Percentiles rank a stretch among this genome's conserved stretches.
These are phyloP conservation scores for Pichia sp. DNA, from an alignment of 1,139 yeast species.

Conservation along the genomic window DNA sequence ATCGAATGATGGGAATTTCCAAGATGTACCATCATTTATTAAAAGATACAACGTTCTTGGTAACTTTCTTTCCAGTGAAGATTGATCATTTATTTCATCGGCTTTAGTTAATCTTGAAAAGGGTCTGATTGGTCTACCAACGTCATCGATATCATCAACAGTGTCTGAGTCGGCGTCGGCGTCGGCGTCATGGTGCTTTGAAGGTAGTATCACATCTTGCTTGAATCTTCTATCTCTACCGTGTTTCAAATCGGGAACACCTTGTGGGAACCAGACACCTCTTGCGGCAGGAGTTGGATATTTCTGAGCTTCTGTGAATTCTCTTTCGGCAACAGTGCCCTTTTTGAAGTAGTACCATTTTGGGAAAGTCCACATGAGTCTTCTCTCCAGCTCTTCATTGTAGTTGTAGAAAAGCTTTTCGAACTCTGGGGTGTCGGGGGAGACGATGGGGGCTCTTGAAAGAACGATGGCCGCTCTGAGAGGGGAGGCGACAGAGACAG, in stretches of 20 bases:
- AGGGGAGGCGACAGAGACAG: not conserved
- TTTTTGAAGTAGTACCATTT: slow-evolving; percentile 85
- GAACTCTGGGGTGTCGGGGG: slow-evolving; percentile 67
- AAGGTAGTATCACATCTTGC: slow-evolving; percentile 69
- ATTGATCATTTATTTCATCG: slow-evolving; percentile 53
- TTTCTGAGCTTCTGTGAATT: slow-evolving; percentile 66
- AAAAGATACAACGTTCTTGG: slow-evolving; percentile 75
- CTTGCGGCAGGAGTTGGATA: slow-evolving; percentile 70
- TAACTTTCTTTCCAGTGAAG: slow-evolving; percentile 71
- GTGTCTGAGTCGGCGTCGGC: slow-evolving; percentile 43
- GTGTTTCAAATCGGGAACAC: slow-evolving; percentile 80
- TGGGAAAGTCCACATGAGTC: slow-evolving; percentile 98
- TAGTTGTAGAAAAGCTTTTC: slow-evolving; percentile 75
- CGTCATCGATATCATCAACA: slow-evolving; percentile 43
- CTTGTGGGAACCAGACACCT: slow-evolving; percentile 71
- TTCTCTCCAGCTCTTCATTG: slow-evolving; percentile 77
- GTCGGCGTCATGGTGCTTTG: slow-evolving; percentile 38
- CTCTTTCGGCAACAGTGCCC: slow-evolving; percentile 85
- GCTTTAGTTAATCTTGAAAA: slow-evolving; percentile 74
- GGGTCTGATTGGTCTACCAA: slow-evolving; percentile 64
- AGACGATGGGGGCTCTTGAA: slow-evolving; percentile 77
- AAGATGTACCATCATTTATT: slow-evolving; percentile 39
- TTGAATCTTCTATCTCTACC: slow-evolving; percentile 83
- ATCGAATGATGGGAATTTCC: slow-evolving; percentile 75
- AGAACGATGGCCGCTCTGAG: slow-evolving; percentile 48